Percentiles rank a stretch among this genome's conserved stretches.
Evolutionary conservation across 768 basidiomycete species (phyloP).

Genomic region (Leccinum incarnatum): DNA sequence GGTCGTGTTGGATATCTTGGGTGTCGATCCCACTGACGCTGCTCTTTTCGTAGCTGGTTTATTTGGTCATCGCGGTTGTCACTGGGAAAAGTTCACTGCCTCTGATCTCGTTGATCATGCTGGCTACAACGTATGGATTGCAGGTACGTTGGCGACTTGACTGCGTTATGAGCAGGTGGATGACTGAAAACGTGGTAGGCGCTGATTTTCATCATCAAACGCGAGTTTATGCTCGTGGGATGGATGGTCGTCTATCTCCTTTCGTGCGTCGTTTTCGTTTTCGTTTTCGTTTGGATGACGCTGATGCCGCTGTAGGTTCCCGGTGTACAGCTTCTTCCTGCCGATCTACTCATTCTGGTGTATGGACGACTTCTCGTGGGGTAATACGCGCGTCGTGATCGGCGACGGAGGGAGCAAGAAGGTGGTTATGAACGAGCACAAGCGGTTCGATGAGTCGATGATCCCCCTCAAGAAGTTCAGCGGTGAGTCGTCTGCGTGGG

Average conservation of each 20-base stretch:
- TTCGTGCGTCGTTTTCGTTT: conserved; percentile 60
- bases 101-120: conserved; percentile 84
- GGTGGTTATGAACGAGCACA: conserved; percentile 89
- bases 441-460: conserved; percentile 96
- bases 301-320: conserved; percentile 56
- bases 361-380: conserved; percentile 98
- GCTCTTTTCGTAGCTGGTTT: conserved; percentile 55
- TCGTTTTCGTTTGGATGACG: background rate
- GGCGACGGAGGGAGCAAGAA: conserved; percentile 96
- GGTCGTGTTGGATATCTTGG: conserved; percentile 90
- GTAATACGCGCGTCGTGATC: conserved; percentile 89
- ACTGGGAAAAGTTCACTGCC: conserved; percentile 72
- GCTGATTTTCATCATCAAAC: conserved; percentile 91
- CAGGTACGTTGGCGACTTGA: conserved; percentile 53
- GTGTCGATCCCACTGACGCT: conserved; percentile 65
- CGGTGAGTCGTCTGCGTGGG: conserved; percentile 49
- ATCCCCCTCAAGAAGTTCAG: conserved; percentile 98
- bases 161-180: background rate
- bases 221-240: conserved; percentile 96
- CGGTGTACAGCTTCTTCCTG: conserved; percentile 91
- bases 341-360: conserved; percentile 98
- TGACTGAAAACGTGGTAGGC: conserved; percentile 42
- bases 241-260: conserved; percentile 96
- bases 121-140: conserved; percentile 87
- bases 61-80: conserved; percentile 80